These are phyloP conservation scores for Naganishia onofrii DNA, from an alignment of 768 basidiomycete species.

Conservation along the genomic window DNA sequence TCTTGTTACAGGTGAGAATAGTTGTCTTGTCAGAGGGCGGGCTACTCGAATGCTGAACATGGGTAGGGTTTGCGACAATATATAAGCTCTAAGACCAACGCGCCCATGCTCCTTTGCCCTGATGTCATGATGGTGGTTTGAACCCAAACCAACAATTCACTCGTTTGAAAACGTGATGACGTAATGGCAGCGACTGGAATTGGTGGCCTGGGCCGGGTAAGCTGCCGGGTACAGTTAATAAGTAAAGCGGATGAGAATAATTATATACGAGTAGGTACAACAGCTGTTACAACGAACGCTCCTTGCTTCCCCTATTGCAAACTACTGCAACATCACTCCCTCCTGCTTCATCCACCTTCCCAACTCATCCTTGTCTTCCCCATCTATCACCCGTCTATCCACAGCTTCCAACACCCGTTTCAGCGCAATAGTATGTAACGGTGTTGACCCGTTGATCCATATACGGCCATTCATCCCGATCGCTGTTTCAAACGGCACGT, in stretches of 20 bases:
- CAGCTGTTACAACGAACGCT: too few relatives aligned
- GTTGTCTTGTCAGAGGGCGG: background rate
- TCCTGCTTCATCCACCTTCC: constrained; percentile 28
- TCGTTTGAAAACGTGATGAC: too few relatives aligned
- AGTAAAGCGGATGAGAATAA: background rate
- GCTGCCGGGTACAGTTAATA: too few relatives aligned
- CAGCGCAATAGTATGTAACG: constrained; percentile 70
- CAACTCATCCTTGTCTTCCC: constrained; percentile 37
- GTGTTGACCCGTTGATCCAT: constrained; percentile 77
- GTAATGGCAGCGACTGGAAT: too few relatives aligned
- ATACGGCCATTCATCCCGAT: constrained; percentile 88
- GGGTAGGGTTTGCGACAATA: background rate
- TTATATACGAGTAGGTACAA: background rate
- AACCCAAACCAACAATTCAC: too few relatives aligned
- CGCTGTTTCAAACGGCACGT: constrained; percentile 81
- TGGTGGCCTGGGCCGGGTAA: too few relatives aligned
- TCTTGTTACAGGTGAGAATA: background rate
- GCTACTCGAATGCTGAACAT: background rate
- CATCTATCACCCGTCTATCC: constrained; percentile 55
- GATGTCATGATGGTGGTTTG: too few relatives aligned
- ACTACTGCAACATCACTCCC: constrained; percentile 18
- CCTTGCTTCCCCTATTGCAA: too few relatives aligned
- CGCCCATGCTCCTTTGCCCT: too few relatives aligned
- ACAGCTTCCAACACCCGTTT: constrained; percentile 76
- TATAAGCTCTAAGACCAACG: too few relatives aligned